Evolutionary conservation across 257 asterid species (phyloP).

Genomic region (Marsdenia floribunda): DNA sequence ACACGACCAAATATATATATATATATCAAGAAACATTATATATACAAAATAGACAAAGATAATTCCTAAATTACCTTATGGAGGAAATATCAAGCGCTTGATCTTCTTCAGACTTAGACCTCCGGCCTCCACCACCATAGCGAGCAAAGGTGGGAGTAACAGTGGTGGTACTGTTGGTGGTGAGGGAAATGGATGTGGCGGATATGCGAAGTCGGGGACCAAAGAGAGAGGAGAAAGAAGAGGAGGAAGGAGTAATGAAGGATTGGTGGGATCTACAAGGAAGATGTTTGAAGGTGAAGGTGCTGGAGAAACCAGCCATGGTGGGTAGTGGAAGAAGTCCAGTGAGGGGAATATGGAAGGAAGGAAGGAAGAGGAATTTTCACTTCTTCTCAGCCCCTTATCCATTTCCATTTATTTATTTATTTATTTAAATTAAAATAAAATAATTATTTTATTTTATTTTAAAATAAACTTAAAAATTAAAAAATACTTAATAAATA

Average conservation of each 20-base stretch:
- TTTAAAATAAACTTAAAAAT: too few relatives aligned
- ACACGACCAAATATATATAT: not conserved
- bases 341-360: slow-evolving; percentile 6
- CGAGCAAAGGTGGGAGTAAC: slow-evolving; percentile 47
- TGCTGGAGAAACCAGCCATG: slow-evolving; percentile 88
- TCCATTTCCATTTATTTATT: slow-evolving; percentile 14
- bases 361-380: not conserved
- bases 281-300: slow-evolving; percentile 55
- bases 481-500: too few relatives aligned
- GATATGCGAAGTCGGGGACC: slow-evolving; percentile 29
- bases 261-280: slow-evolving; percentile 30
- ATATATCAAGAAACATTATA: not conserved
- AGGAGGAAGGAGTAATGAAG: slow-evolving; percentile 23
- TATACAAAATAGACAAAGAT: not conserved
- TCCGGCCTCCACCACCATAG: slow-evolving; percentile 50
- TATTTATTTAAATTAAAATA: too few relatives aligned
- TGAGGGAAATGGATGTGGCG: slow-evolving; percentile 17
- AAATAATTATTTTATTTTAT: too few relatives aligned
- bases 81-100: slow-evolving; percentile 65
- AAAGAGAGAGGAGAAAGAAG: slow-evolving; percentile 26
- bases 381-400: slow-evolving; percentile 18
- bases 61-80: slow-evolving; percentile 37
- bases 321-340: not conserved
- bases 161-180: slow-evolving; percentile 1
- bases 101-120: slow-evolving; percentile 46